Percentiles rank a stretch among this genome's conserved stretches.
These are phyloP conservation scores for Phialocephala subalpina DNA, from an alignment of 2,329 filamentous ascomycete genomes.

Conservation along the genomic window DNA sequence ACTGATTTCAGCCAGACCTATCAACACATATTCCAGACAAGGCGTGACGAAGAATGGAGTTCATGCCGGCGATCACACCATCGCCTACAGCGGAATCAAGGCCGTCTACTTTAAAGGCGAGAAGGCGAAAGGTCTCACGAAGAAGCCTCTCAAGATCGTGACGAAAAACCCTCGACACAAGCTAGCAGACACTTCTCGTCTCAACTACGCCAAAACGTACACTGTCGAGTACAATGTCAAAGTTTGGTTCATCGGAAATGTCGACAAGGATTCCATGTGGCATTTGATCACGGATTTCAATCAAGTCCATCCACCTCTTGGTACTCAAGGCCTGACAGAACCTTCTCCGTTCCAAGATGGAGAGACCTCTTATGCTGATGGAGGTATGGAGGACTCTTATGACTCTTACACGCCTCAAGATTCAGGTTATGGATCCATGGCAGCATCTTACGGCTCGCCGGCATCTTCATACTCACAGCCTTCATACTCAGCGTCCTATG, in stretches of 20 bases:
- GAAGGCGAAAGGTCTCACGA: not conserved
- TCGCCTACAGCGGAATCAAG: conserved; percentile 24
- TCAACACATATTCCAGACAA: conserved; percentile 31
- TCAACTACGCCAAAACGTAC: conserved; percentile 39
- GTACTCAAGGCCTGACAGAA: not conserved
- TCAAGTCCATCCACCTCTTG: conserved; percentile 12
- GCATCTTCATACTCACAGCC: not conserved
- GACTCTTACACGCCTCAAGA: not conserved
- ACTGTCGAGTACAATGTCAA: conserved; percentile 39
- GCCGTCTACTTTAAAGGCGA: conserved; percentile 11
- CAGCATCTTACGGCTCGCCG: not conserved
- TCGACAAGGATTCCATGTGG: conserved; percentile 20
- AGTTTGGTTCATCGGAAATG: conserved; percentile 34
- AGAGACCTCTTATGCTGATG: not conserved
- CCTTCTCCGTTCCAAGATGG: conserved; percentile 5
- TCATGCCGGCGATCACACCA: conserved; percentile 26
- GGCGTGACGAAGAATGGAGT: conserved; percentile 31
- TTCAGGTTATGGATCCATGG: not conserved
- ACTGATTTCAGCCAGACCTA: conserved; percentile 27
- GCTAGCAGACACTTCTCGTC: conserved; percentile 16
- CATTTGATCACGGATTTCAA: conserved; percentile 24
- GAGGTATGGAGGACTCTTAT: not conserved
- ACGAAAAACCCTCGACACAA: conserved; percentile 3
- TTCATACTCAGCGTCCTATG: not conserved
- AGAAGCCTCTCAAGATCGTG: conserved; percentile 11